Evolutionary conservation across 1,139 yeast species (phyloP).

Genomic region (Scheffersomyces illinoinensis): DNA sequence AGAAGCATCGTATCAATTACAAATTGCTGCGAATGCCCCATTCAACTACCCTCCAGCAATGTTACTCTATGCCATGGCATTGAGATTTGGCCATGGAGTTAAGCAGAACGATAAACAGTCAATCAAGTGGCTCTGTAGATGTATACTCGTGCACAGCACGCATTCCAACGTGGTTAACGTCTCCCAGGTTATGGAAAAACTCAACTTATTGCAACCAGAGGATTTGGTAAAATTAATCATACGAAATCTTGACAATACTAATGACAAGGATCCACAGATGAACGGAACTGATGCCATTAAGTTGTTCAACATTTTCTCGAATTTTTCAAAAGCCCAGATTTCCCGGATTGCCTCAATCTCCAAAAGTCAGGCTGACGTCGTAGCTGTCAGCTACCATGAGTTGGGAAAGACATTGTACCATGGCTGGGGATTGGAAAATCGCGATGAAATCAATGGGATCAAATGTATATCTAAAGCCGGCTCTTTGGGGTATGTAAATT

Average conservation of each 20-base stretch:
- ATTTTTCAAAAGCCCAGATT: constrained; percentile 27
- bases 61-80: constrained; percentile 69
- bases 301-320: constrained; percentile 26
- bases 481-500: constrained; percentile 66
- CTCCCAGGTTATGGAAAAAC: constrained; percentile 18
- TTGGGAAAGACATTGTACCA: constrained; percentile 60
- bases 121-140: constrained; percentile 58
- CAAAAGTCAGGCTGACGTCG: constrained; percentile 29
- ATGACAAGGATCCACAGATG: constrained; percentile 18
- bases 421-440: constrained; percentile 58
- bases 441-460: constrained; percentile 61
- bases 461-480: constrained; percentile 67
- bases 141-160: constrained; percentile 23
- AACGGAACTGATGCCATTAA: constrained; percentile 28
- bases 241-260: constrained; percentile 19
- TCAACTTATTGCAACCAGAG: constrained; percentile 30
- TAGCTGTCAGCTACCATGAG: constrained; percentile 46
- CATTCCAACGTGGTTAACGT: constrained; percentile 5
- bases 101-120: constrained; percentile 58
- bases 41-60: constrained; percentile 60
- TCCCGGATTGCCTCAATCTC: constrained; percentile 26
- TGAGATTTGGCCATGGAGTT: constrained; percentile 72
- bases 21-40: constrained; percentile 61
- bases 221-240: constrained; percentile 32
- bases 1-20: constrained; percentile 71